Base-by-base conservation (phyloP, 1,139 yeast species). In the Geotrichum europaeum region DNA sequence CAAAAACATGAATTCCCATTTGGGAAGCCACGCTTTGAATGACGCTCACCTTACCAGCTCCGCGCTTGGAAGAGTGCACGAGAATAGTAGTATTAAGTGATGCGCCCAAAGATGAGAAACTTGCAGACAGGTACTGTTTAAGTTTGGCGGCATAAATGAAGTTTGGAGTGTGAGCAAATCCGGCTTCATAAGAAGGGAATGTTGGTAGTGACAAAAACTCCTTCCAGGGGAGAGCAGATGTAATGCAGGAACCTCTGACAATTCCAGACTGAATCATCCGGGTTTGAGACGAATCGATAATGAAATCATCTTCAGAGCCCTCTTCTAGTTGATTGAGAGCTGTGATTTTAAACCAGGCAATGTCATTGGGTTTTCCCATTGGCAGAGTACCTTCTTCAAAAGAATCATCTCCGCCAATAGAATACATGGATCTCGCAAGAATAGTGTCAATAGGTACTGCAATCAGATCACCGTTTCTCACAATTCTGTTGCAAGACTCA, bases 311-410 rank as follows among this genome's bases (percentile, higher is more conserved):
- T 1, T 65, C 60, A 2, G 72, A 71, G 0, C 78, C 73, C 1
- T 70, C 70, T 0, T 69, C 66, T 2, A 72, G 71, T 40, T 40
- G 47, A 3, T 74, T 73, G 30, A 85, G 80, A 4, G 75, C 75
- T 0, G 79, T 73, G 6, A 82, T 76, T 66, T 83, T 83, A 72
- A 91, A 92, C 97, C 97, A 94, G 0, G 94, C 96, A 15, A 92
- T 82, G 0, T 84, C 79, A 69, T 91, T 91, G 0, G 89, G 85
- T 51, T 78, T 81, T 0, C 90, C 89, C 1, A 76, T 74, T 0
- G 90, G 91, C 30, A 69, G 60, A n/a, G 51, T 57, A 30, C 59
- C 66, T 12, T 57, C 61, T n/a, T 60, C 65, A 9, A 59, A 71
- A 69, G 65, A 75, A 71, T 60, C 66, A 12, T 63, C 60, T 1